Base-by-base conservation (phyloP, 1,284 basidiomycete species). In the Schizophyllum amplum region DNA sequence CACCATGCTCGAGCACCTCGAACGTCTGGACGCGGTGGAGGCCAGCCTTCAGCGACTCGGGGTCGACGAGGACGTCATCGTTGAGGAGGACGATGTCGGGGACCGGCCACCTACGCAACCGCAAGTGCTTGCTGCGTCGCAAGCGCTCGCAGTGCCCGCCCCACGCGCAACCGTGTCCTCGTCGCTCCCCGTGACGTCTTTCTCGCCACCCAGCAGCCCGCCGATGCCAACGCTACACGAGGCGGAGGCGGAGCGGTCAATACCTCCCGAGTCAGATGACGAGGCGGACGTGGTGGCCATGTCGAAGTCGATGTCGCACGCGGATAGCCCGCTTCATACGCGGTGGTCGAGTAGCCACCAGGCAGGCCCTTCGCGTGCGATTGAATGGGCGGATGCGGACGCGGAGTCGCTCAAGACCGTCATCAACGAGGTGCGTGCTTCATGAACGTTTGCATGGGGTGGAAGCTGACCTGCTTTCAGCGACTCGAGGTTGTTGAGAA, bases 11-110 rank as follows among this genome's bases (percentile, higher is more conserved):
- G 89, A 90, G 64, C 89, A 92, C 63, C 77, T 92, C 64, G 89
- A 92, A 66, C 81, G 87, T 42, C 69, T 92, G 48, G 90, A 92
- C 65, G 85, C 83, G 9, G 89, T 91, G 20, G 89, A 91, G 64
- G 86, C 86, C 7, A 83, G 87, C 59, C 68, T 91, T 58, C 84
- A 89, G 66, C 75, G 86, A 48, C 76, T 90, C 15, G 83, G 81
- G 2, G 75, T 80, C 24, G 83, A 83, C 47, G 80, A 79, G 54
- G 71, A 72, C 20, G 75, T 75, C 25, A 75, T 76, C 13, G 78
- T 75, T 55, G 75, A 76, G 27, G 78, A 75, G 54, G 80, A 81
- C 17, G 82, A 83, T 59, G 80, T 85, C 20, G 83, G 75, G 21
- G 83, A 83, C 66, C 74, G 71, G 57, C 72, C 67, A 60, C 69